Conservation (phyloP, 306 rosid species). For the Trifolium fragiferum region DNA sequence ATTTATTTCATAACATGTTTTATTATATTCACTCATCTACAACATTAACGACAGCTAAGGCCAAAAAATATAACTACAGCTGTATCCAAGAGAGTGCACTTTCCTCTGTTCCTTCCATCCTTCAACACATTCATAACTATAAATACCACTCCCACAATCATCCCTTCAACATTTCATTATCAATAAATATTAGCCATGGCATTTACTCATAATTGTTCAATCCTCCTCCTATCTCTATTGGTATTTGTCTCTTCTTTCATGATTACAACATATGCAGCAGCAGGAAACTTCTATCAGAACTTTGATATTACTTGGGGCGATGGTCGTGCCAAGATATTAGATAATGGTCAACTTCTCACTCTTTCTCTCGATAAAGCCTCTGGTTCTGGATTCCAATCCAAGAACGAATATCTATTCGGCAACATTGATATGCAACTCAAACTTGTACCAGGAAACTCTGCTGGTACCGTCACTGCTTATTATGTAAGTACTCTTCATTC, state of each 20-base stretch:
- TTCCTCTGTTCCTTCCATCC: too few species aligned
- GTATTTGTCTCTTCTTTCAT: slow-evolving; percentile 2
- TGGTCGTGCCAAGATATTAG: slow-evolving; percentile 55
- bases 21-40: too few species aligned
- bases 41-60: too few species aligned
- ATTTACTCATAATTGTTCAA: slow-evolving; percentile 20
- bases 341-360: slow-evolving; percentile 60
- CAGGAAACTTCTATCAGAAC: slow-evolving; percentile 49
- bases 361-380: slow-evolving; percentile 58
- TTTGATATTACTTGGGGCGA: slow-evolving; percentile 66
- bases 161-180: too few species aligned
- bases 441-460: slow-evolving; percentile 73
- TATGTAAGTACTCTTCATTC: slow-evolving; percentile 59
- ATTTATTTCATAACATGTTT: too few species aligned
- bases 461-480: slow-evolving; percentile 76
- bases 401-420: slow-evolving; percentile 57
- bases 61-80: too few species aligned
- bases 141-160: too few species aligned
- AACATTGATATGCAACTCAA: slow-evolving; percentile 76
- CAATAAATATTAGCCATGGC: slow-evolving; percentile 7
- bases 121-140: too few species aligned
- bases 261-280: not conserved
- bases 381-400: slow-evolving; percentile 69
- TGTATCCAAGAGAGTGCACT: too few species aligned
- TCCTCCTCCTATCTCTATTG: not conserved